phyloP scores from a whole-genome alignment of 2,329 filamentous ascomycete genomes.

The Paraphoma chrysanthemicola region DNA sequence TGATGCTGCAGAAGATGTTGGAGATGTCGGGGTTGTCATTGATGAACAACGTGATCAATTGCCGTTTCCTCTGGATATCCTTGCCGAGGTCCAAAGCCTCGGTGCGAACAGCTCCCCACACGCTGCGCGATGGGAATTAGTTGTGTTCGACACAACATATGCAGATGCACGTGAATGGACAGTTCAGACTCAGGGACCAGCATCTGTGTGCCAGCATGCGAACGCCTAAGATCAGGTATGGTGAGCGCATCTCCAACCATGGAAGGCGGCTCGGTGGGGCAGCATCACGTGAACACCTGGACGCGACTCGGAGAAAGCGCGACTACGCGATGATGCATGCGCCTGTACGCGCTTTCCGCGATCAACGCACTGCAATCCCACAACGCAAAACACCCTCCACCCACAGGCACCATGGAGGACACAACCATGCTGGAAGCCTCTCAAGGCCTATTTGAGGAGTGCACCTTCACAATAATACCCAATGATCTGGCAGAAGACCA shows the following conservation, averaged over 20 bases:
- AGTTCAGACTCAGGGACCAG: background rate
- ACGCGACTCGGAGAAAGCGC: slow-evolving; percentile 11
- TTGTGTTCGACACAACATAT: background rate
- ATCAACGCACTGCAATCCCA: slow-evolving; percentile 6
- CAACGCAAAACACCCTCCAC: slow-evolving; percentile 1
- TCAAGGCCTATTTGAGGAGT: slow-evolving; percentile 47
- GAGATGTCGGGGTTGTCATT: background rate
- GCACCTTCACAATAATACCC: slow-evolving; percentile 54
- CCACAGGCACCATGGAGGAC: slow-evolving; percentile 38
- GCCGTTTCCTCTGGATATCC: slow-evolving; percentile 28
- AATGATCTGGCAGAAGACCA: slow-evolving; percentile 42
- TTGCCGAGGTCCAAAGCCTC: slow-evolving; percentile 31
- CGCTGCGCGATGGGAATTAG: background rate
- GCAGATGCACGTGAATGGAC: background rate
- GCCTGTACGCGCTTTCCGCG: background rate
- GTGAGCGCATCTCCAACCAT: background rate
- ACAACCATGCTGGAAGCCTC: slow-evolving; percentile 37
- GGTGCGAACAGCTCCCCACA: background rate
- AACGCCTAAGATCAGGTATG: background rate
- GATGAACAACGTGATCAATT: slow-evolving; percentile 26
- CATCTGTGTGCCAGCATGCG: background rate
- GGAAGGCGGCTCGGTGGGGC: slow-evolving; percentile 2
- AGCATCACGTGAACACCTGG: slow-evolving; percentile 20
- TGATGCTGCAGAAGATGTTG: background rate
- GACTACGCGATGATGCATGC: slow-evolving; percentile 5